Evolutionary conservation across 805 yeast species (phyloP).

Genomic region (Cyberlindnera subsufficiens): DNA sequence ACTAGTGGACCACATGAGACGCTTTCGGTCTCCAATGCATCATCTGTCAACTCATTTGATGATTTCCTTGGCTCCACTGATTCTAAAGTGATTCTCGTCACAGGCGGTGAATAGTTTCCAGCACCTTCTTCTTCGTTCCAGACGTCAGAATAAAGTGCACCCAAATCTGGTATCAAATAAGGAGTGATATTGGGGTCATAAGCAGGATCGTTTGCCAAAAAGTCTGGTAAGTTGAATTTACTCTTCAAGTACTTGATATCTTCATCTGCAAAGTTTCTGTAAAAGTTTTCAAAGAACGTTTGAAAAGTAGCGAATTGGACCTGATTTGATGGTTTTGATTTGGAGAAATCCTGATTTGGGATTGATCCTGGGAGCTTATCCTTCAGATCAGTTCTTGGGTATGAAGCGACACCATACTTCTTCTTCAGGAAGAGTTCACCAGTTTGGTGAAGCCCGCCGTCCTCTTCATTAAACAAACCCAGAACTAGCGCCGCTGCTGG

Average conservation of each 20-base stretch:
- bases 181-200: constrained; percentile 72
- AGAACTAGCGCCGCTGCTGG: constrained; percentile 60
- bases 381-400: constrained; percentile 71
- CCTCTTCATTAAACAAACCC: constrained; percentile 58
- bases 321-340: constrained; percentile 81
- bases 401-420: constrained; percentile 86
- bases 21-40: constrained; percentile 60
- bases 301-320: constrained; percentile 88
- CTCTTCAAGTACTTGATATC: constrained; percentile 71
- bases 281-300: constrained; percentile 79
- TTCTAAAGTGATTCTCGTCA: constrained; percentile 36
- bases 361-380: constrained; percentile 80
- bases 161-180: constrained; percentile 77
- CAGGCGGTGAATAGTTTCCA: constrained; percentile 43
- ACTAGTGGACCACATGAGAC: constrained; percentile 90
- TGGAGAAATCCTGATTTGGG: constrained; percentile 82
- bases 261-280: constrained; percentile 71
- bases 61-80: constrained; percentile 50
- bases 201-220: constrained; percentile 30
- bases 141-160: constrained; percentile 71
- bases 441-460: constrained; percentile 52
- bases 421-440: constrained; percentile 69
- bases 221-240: constrained; percentile 50
- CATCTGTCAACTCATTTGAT: constrained; percentile 52
- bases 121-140: constrained; percentile 82